Percentiles rank a stretch among this genome's conserved stretches.
These are phyloP conservation scores for Coemansia sp. DNA, from an alignment of 192 early-diverging fungal species.

Conservation along the genomic window DNA sequence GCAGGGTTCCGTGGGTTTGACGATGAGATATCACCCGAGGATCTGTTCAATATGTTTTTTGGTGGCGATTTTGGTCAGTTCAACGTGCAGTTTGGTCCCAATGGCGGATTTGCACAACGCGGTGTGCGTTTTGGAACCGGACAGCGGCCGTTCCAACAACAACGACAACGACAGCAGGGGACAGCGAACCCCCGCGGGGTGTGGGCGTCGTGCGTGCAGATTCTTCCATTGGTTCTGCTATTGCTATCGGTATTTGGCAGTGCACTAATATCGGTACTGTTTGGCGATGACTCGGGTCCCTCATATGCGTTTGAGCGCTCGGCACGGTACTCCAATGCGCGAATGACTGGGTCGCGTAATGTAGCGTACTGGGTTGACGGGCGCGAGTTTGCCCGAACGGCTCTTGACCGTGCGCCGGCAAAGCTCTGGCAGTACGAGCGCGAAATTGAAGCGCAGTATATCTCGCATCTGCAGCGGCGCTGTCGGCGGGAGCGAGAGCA, in stretches of 20 bases:
- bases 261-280: slow-evolving; percentile 53
- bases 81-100: slow-evolving; percentile 42
- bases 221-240: slow-evolving; percentile 76
- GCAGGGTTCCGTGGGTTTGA: slow-evolving; percentile 26
- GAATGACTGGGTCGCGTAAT: slow-evolving; percentile 59
- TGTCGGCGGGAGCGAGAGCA: slow-evolving; percentile 69
- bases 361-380: slow-evolving; percentile 82
- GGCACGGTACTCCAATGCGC: slow-evolving; percentile 50
- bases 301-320: slow-evolving; percentile 65
- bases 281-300: slow-evolving; percentile 49
- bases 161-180: slow-evolving; percentile 40
- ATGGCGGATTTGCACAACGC: slow-evolving; percentile 11
- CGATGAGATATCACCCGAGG: slow-evolving; percentile 88
- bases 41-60: slow-evolving; percentile 97
- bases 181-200: slow-evolving; percentile 9
- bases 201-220: slow-evolving; percentile 63
- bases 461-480: slow-evolving; percentile 59
- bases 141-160: slow-evolving; percentile 17
- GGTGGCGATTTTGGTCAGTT: slow-evolving; percentile 62
- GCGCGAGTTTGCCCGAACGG: slow-evolving; percentile 48
- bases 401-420: slow-evolving; percentile 31
- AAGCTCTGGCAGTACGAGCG: slow-evolving; percentile 69
- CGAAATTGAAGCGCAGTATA: slow-evolving; percentile 68
- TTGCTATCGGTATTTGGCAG: slow-evolving; percentile 75
- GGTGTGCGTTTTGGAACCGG: slow-evolving; percentile 16